Evolutionary conservation across 805 yeast species (phyloP), one percentile per base, ranked within the genome.

Genomic region (Yamadazyma akitaensis): DNA sequence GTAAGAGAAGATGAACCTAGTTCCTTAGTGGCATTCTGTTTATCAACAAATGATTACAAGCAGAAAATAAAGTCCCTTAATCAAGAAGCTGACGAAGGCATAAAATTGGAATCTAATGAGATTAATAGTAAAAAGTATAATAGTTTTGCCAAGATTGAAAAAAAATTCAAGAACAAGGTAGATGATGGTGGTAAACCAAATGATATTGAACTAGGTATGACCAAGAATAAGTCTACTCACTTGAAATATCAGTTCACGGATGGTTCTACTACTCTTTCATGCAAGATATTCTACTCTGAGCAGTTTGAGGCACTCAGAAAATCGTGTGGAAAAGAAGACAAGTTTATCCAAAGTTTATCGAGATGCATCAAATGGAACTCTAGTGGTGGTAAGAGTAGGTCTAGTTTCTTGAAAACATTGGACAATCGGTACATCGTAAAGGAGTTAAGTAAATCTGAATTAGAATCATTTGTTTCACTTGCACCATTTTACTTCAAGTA

Each of bases 401-500:
- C 97, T 2, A 88, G 89, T 2, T 94, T 94, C 62, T 71, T 94
- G 64, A 94, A 94, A 60, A 94, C 99, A 0, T 67, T 88, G 38
- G 99, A 94, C 66, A 88, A 90, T 59, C 69, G 98, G 49, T 84
- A 90, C 53, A 87, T 94, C 43, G 81, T 94, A 37, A 94, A 94
- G 65, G 96, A 94, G 59, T 70, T 94, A 37, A 84, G 96, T 5
- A 88, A 85, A 54, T 76, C 86, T 1, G 99, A 94, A 63, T 72
- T 92, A 46, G 98, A 94, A 54, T 88, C 97, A 12, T 94, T 94
- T 72, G 86, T 91, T 25, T 87, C 86, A 48, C 89, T 95, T 72
- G 97, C 99, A 0, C 98, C 98, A 5, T 88, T 91, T 53, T 94
- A 94, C 65, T 94, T 94, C 70, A 95, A 88, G 65, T 94, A 92